phyloP scores from a whole-genome alignment of 148 eudicot genomes.

The Rhododendron simsii region DNA sequence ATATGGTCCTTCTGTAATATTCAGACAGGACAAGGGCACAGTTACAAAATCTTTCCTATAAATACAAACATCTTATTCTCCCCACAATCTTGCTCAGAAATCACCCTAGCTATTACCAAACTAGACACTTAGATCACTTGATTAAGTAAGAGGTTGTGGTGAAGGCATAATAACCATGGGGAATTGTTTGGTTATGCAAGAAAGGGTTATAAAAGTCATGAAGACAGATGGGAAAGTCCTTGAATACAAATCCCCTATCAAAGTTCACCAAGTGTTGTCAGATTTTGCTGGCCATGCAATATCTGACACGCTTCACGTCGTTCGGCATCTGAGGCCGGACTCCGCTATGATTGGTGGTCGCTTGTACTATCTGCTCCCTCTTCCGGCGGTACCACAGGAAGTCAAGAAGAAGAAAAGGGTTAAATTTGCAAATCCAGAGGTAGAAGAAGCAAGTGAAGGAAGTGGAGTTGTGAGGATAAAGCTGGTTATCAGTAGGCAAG shows the following conservation, averaged over 20 bases:
- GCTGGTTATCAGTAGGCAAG: conserved; percentile 60
- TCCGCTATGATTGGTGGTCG: conserved; percentile 29
- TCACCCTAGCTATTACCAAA: background rate
- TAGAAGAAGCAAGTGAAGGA: conserved; percentile 12
- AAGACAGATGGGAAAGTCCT: conserved; percentile 44
- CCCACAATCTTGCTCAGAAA: conserved; percentile 9
- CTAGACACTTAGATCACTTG: background rate
- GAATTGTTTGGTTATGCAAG: conserved; percentile 51
- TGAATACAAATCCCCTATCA: conserved; percentile 37
- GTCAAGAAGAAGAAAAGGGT: conserved; percentile 28
- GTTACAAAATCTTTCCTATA: conserved; percentile 7
- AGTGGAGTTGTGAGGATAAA: conserved; percentile 46
- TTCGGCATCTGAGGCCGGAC: conserved; percentile 26
- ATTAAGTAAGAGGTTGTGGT: background rate
- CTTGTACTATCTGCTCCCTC: conserved; percentile 40
- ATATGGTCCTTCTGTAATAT: conserved; percentile 17
- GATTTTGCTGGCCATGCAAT: conserved; percentile 37
- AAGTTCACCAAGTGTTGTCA: conserved; percentile 38
- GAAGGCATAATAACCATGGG: conserved; percentile 37
- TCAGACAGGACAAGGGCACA: conserved; percentile 17
- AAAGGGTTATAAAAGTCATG: conserved; percentile 24
- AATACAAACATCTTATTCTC: conserved; percentile 18
- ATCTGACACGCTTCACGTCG: conserved; percentile 26
- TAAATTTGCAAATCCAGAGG: conserved; percentile 20
- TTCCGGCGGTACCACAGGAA: conserved; percentile 8